phyloP scores from a whole-genome alignment of 2,329 filamentous ascomycete genomes.

The Phaeosphaeria sp. region DNA sequence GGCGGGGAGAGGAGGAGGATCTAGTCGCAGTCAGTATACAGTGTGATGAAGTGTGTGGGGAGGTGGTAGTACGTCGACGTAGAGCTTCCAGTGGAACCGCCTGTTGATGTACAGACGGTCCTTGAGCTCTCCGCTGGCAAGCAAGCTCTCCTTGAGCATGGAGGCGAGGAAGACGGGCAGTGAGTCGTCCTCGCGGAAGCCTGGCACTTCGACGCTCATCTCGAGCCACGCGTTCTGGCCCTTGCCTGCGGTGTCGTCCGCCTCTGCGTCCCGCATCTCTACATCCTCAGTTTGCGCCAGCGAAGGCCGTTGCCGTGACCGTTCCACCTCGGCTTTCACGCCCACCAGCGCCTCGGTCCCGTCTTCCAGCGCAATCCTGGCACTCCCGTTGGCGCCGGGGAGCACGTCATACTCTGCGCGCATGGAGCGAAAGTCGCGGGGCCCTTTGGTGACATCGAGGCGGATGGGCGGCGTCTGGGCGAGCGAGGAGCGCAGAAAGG shows the following conservation, averaged over 20 bases:
- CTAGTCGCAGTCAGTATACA: conserved; percentile 55
- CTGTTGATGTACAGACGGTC: conserved; percentile 84
- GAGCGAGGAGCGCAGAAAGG: conserved; percentile 91
- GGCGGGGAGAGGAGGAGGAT: conserved; percentile 92
- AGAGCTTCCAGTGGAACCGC: conserved; percentile 95
- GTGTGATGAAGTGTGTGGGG: neutral
- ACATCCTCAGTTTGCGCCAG: conserved; percentile 40
- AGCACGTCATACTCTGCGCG: conserved; percentile 90
- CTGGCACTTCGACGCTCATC: conserved; percentile 89
- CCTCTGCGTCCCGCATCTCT: conserved; percentile 48
- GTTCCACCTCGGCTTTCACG: conserved; percentile 92
- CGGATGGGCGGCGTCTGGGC: conserved; percentile 82
- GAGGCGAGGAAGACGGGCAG: conserved; percentile 84
- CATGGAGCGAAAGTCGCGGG: conserved; percentile 88
- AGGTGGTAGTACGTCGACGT: conserved; percentile 77
- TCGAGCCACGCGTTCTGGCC: conserved; percentile 80
- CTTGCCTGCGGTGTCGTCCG: conserved; percentile 38
- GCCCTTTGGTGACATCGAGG: conserved; percentile 67
- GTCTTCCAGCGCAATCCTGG: conserved; percentile 91
- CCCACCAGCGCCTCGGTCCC: conserved; percentile 96
- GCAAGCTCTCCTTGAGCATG: conserved; percentile 87
- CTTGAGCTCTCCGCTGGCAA: conserved; percentile 71
- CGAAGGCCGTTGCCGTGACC: conserved; percentile 57
- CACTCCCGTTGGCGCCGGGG: conserved; percentile 88
- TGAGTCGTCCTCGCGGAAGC: conserved; percentile 88